phyloP scores from a whole-genome alignment of 768 basidiomycete genomes.

The Tephrocybe sp. region DNA sequence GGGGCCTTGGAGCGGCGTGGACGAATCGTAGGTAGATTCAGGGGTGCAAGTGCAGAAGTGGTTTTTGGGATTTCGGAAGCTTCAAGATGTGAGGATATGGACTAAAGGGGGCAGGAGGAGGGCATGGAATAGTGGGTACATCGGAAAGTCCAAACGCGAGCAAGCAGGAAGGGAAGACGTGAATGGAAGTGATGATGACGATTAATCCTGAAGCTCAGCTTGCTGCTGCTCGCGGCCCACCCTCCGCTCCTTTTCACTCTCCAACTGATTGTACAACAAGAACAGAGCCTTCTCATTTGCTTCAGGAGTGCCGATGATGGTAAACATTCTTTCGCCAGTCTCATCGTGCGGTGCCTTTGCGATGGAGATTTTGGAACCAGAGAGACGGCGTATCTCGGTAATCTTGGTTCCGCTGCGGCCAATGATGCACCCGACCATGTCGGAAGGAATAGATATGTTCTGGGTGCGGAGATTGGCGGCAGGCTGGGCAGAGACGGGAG shows the following conservation, averaged over 20 bases:
- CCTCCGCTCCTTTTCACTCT: slow-evolving; percentile 94
- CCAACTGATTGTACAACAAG: slow-evolving; percentile 94
- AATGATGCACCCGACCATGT: slow-evolving; percentile 98
- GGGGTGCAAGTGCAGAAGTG: not conserved
- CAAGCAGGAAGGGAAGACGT: not conserved
- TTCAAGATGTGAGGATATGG: slow-evolving; percentile 18
- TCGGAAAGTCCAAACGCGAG: slow-evolving; percentile 11
- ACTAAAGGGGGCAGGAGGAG: slow-evolving; percentile 12
- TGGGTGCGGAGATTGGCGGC: slow-evolving; percentile 91
- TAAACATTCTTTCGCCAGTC: slow-evolving; percentile 99
- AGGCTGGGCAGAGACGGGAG: slow-evolving; percentile 53
- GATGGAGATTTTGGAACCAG: slow-evolving; percentile 97
- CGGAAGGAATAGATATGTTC: slow-evolving; percentile 98
- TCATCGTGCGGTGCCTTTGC: slow-evolving; percentile 99
- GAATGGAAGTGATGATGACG: not conserved
- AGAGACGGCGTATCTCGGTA: slow-evolving; percentile 97
- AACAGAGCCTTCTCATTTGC: slow-evolving; percentile 98
- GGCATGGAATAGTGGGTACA: slow-evolving; percentile 11
- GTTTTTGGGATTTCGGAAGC: slow-evolving; percentile 13
- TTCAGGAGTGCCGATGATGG: slow-evolving; percentile 94
- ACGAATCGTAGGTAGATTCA: slow-evolving; percentile 13
- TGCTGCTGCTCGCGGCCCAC: slow-evolving; percentile 85
- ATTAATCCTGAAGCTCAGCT: slow-evolving; percentile 55
- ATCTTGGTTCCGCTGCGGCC: slow-evolving; percentile 98
- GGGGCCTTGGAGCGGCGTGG: slow-evolving; percentile 4